Conservation (phyloP, 2,329 filamentous ascomycete genomes). For the Arachnopeziza araneosa region DNA sequence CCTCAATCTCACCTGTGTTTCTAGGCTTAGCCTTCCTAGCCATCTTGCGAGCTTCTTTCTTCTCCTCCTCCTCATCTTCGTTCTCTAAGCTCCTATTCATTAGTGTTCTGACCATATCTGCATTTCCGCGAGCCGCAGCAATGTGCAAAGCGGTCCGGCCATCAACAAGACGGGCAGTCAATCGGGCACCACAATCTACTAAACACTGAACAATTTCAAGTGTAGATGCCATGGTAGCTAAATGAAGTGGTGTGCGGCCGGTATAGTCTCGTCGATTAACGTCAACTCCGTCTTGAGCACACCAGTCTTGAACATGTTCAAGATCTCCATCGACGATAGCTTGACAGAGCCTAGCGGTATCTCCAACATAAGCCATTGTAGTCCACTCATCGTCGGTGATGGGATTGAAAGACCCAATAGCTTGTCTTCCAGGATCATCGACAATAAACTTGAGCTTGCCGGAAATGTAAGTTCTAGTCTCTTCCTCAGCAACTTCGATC, state of each 20-base stretch:
- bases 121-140: constrained; percentile 63
- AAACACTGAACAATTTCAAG: constrained; percentile 65
- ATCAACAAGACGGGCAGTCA: constrained; percentile 71
- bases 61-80: constrained; percentile 60
- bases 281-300: constrained; percentile 60
- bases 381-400: constrained; percentile 82
- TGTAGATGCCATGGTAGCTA: constrained; percentile 65
- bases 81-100: constrained; percentile 71
- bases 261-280: constrained; percentile 72
- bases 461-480: constrained; percentile 70
- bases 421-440: constrained; percentile 75
- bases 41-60: constrained; percentile 40
- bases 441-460: constrained; percentile 69
- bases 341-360: constrained; percentile 70
- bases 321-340: constrained; percentile 72
- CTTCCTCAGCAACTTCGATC: constrained; percentile 62
- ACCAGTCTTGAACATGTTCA: constrained; percentile 66
- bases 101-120: constrained; percentile 65
- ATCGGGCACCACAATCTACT: constrained; percentile 64
- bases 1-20: not conserved
- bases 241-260: constrained; percentile 71
- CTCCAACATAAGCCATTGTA: constrained; percentile 83
- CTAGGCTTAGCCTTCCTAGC: constrained; percentile 19
- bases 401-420: constrained; percentile 70
- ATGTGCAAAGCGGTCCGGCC: constrained; percentile 79